Percentiles rank a stretch among this genome's conserved stretches.
Conservation (phyloP, 129 eudicot genomes). For the Logfia minima region DNA sequence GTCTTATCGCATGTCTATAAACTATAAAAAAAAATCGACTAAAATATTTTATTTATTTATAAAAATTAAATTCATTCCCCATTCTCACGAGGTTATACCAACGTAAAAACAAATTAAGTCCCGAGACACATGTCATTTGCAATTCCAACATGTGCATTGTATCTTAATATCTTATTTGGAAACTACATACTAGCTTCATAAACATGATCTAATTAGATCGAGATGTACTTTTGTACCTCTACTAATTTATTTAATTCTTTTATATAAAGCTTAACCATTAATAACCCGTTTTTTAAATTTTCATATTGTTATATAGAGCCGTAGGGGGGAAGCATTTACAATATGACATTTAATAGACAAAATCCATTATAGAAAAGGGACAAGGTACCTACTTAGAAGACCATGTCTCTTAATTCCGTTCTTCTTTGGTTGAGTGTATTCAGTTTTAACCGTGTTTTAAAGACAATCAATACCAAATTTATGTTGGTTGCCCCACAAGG, state of each 20-base stretch:
- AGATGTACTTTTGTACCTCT: conserved; percentile 40
- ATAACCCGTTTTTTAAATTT: conserved; percentile 16
- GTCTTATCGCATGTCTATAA: no score
- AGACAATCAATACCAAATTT: conserved; percentile 35
- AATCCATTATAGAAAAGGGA: conserved; percentile 33
- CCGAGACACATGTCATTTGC: background rate
- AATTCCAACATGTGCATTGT: conserved; percentile 30
- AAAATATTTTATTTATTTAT: no score
- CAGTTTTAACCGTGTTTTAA: conserved; percentile 30
- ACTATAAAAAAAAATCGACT: no score
- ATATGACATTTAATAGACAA: conserved; percentile 17
- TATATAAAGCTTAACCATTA: conserved; percentile 8
- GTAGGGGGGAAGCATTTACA: conserved; percentile 42
- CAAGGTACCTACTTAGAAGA: conserved; percentile 41
- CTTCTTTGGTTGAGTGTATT: conserved; percentile 19
- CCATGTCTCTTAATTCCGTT: conserved; percentile 33
- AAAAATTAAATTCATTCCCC: no score
- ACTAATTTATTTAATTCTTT: conserved; percentile 18
- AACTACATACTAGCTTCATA: conserved; percentile 30
- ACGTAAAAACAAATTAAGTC: no score
- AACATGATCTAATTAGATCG: conserved; percentile 31
- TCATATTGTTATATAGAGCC: conserved; percentile 33
- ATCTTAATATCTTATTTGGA: conserved; percentile 38
- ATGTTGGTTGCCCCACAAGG: conserved; percentile 27
- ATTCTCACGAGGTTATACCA: no score